A percentile compares a stretch with the other conserved stretches of the same genome.
phyloP scores from a whole-genome alignment of 495 filamentous ascomycete genomes.

The Penicillium macrosclerotiorum region DNA sequence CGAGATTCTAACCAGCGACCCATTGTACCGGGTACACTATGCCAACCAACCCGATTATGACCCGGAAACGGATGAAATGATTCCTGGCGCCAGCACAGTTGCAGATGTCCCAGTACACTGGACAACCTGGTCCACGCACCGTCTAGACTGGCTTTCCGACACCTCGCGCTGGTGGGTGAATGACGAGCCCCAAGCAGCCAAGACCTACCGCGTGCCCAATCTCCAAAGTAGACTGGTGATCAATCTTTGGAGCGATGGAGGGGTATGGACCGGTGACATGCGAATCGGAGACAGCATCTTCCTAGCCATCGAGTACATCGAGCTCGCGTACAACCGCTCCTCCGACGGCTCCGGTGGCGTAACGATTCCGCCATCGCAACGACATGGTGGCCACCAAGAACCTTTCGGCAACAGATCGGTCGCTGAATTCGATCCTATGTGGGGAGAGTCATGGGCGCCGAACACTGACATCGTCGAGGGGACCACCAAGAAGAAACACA shows the following conservation, averaged over 20 bases:
- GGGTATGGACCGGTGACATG: conserved; percentile 74
- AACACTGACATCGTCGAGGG: conserved; percentile 10
- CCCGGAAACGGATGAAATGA: conserved; percentile 27
- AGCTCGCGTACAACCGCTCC: conserved; percentile 63
- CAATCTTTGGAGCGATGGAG: conserved; percentile 77
- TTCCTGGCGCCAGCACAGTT: conserved; percentile 34
- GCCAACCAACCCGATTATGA: conserved; percentile 70
- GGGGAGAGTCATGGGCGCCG: conserved; percentile 2
- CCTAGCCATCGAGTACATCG: conserved; percentile 72
- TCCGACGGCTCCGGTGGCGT: conserved; percentile 5
- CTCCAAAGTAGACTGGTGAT: conserved; percentile 60
- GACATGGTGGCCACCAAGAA: conserved; percentile 15
- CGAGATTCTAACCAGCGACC: conserved; percentile 67
- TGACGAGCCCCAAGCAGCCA: conserved; percentile 52
- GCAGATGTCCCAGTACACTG: conserved; percentile 44
- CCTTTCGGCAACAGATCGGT: not conserved
- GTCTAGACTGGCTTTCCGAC: conserved; percentile 67
- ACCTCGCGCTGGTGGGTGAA: conserved; percentile 69
- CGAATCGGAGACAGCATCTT: conserved; percentile 53
- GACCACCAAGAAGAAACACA: conserved; percentile 9
- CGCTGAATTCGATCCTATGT: not conserved
- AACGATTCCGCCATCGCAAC: conserved; percentile 6
- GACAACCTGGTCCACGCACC: conserved; percentile 68
- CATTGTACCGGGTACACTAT: conserved; percentile 57
- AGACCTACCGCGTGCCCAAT: conserved; percentile 60